phyloP scores from a whole-genome alignment of 1,284 basidiomycete species.

The Irpex lacteus region DNA sequence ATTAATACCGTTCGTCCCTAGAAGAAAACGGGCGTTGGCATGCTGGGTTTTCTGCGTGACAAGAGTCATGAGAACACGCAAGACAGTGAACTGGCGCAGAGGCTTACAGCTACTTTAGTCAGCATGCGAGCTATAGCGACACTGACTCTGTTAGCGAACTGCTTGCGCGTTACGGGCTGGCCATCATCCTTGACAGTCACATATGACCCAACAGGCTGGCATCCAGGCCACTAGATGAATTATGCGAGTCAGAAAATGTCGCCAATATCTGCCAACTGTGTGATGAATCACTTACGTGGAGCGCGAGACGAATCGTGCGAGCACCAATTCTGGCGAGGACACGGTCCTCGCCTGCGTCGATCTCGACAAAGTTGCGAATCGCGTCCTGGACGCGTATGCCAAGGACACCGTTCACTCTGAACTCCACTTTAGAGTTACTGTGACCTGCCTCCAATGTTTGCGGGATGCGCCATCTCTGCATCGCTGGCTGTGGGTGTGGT shows the following conservation, averaged over 20 bases:
- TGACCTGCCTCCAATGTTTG: background rate
- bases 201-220: background rate
- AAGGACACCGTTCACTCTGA: constrained; percentile 3
- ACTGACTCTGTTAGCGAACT: constrained; percentile 1
- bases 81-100: background rate
- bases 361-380: background rate
- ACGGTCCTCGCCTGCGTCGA: background rate
- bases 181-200: background rate
- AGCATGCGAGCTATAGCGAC: background rate
- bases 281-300: constrained; percentile 2
- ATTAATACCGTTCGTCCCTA: background rate
- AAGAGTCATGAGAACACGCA: background rate
- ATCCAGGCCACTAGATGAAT: background rate
- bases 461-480: background rate
- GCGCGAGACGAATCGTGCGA: background rate
- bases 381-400: constrained; percentile 8
- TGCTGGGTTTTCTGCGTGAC: background rate
- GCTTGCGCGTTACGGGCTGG: background rate
- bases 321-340: constrained; percentile 3
- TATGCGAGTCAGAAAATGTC: no score
- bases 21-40: background rate
- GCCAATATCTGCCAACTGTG: no score
- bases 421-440: background rate
- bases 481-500: background rate
- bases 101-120: background rate